Evolutionary conservation across 768 basidiomycete species (phyloP).

Genomic region (Trametes maxima): DNA sequence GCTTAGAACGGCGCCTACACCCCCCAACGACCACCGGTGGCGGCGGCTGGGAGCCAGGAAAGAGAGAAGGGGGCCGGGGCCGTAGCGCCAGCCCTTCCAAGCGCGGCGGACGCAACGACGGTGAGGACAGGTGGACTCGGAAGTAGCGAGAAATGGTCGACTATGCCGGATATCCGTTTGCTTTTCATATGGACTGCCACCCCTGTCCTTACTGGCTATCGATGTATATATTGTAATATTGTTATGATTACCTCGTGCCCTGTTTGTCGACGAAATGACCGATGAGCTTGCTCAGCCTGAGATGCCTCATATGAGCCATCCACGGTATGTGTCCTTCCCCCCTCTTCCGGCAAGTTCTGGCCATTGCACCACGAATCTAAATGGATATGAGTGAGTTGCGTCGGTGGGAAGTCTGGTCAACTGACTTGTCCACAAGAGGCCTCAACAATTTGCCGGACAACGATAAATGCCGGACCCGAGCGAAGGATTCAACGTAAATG

Average conservation of each 20-base stretch:
- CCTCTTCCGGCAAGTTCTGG: slow-evolving; percentile 51
- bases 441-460: slow-evolving; percentile 82
- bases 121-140: slow-evolving; percentile 65
- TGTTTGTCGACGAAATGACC: background rate
- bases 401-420: background rate
- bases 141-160: slow-evolving; percentile 28
- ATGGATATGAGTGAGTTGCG: background rate
- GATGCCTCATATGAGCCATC: slow-evolving; percentile 61
- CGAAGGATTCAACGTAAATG: slow-evolving; percentile 94
- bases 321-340: slow-evolving; percentile 53
- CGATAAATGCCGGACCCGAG: slow-evolving; percentile 79
- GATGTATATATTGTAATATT: slow-evolving; percentile 12
- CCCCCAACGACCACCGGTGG: slow-evolving; percentile 64
- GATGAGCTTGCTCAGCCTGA: background rate
- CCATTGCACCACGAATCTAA: slow-evolving; percentile 93
- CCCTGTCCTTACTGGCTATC: background rate
- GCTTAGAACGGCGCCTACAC: slow-evolving; percentile 77
- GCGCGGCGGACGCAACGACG: slow-evolving; percentile 58
- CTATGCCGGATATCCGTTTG: background rate
- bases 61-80: slow-evolving; percentile 62
- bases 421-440: slow-evolving; percentile 79
- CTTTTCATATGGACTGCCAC: background rate
- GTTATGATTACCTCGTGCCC: background rate
- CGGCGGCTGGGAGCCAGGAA: slow-evolving; percentile 84
- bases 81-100: slow-evolving; percentile 75